Conservation (phyloP, 139 green algal genomes). For the Trebouxia sp. region DNA sequence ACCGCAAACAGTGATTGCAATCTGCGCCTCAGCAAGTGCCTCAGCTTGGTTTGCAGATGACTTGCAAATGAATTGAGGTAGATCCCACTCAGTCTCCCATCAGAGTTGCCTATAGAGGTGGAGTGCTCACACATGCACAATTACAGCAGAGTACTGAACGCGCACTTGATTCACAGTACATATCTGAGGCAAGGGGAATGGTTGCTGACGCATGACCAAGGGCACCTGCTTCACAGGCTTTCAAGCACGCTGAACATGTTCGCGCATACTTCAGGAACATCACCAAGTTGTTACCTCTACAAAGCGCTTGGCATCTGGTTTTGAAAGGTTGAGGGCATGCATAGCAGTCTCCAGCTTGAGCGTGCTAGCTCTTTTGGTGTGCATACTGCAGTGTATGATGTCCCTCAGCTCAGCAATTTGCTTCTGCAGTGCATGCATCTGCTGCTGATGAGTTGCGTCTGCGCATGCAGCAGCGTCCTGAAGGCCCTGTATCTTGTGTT, state of each 20-base stretch:
- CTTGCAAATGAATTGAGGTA: no score
- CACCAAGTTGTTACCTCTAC: not conserved
- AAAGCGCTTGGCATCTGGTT: conserved; percentile 7
- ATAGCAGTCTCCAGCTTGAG: conserved; percentile 29
- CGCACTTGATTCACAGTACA: no score
- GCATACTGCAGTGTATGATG: conserved; percentile 17
- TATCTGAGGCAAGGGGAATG: no score
- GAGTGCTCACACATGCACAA: no score
- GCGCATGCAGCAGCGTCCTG: not conserved
- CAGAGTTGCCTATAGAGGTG: no score
- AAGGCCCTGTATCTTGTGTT: not conserved
- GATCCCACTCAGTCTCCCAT: no score
- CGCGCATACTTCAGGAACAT: no score
- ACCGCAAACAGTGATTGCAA: no score
- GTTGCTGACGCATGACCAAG: not conserved
- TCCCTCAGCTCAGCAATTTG: conserved; percentile 9
- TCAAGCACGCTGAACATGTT: no score
- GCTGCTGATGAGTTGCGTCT: not conserved
- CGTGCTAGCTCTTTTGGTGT: conserved; percentile 9
- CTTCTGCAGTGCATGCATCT: conserved; percentile 13
- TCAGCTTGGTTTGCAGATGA: no score
- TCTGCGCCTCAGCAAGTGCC: no score
- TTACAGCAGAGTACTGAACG: no score
- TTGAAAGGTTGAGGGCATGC: conserved; percentile 28
- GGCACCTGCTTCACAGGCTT: not conserved